phyloP scores from a whole-genome alignment of 176 grass and related monocot species.

The Aegilops umbellulata region DNA sequence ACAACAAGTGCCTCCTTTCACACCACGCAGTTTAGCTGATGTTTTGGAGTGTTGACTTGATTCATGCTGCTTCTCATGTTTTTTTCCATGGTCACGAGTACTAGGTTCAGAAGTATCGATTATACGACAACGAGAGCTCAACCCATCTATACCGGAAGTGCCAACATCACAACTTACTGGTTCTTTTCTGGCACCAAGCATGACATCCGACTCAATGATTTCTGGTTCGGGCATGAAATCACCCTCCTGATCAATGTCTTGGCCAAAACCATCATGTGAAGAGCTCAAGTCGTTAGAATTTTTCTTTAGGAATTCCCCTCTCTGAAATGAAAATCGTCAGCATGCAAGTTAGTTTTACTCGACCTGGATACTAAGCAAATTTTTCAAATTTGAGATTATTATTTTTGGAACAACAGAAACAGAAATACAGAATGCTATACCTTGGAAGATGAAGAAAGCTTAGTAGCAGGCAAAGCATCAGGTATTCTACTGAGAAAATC shows the following conservation, averaged over 20 bases:
- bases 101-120: background rate
- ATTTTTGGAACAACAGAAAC: no score
- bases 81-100: background rate
- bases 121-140: background rate
- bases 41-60: constrained; percentile 1
- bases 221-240: constrained; percentile 26
- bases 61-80: constrained; percentile 11
- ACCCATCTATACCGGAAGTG: background rate
- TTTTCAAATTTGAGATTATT: background rate
- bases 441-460: constrained; percentile 16
- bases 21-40: background rate
- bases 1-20: constrained; percentile 23
- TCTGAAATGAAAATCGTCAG: constrained; percentile 28
- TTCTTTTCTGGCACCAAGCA: background rate
- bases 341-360: background rate
- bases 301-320: background rate
- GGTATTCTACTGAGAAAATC: background rate
- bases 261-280: background rate
- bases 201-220: background rate
- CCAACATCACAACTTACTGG: constrained; percentile 11
- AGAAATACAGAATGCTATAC: constrained; percentile 6
- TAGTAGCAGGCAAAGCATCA: background rate
- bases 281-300: background rate
- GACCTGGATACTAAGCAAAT: background rate
- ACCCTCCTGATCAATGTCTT: constrained; percentile 31